Percentiles rank a stretch among this genome's conserved stretches.
Conservation (phyloP, 768 basidiomycete species). For the Basidioascus undulatus region DNA sequence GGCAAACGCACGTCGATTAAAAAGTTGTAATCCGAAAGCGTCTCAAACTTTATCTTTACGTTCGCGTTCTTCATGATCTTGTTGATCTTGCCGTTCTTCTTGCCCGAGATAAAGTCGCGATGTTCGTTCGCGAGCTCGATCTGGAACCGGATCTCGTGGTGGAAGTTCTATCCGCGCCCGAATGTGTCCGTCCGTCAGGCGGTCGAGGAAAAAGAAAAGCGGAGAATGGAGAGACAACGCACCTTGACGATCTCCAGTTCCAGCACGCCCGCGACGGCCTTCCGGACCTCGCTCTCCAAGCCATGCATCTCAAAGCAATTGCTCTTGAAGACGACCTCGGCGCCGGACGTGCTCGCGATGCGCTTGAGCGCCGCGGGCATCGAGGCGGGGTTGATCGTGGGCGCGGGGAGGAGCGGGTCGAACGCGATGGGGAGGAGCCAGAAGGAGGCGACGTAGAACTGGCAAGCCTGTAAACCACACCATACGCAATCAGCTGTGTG, state of each 20-base stretch:
- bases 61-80: constrained; percentile 96
- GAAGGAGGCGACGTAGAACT: constrained; percentile 89
- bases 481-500: too few relatives aligned
- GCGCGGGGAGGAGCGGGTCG: constrained; percentile 61
- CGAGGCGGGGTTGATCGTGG: constrained; percentile 50
- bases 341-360: constrained; percentile 63
- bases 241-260: constrained; percentile 85
- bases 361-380: constrained; percentile 66
- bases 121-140: constrained; percentile 95
- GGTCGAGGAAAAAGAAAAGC: background rate
- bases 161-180: constrained; percentile 37
- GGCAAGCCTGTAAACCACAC: constrained; percentile 40
- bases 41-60: constrained; percentile 97
- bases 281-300: constrained; percentile 67
- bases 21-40: constrained; percentile 43
- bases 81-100: constrained; percentile 99
- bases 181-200: background rate
- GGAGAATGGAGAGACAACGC: constrained; percentile 6
- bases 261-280: constrained; percentile 60
- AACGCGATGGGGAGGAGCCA: constrained; percentile 87
- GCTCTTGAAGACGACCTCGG: constrained; percentile 86
- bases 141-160: constrained; percentile 94
- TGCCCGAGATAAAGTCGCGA: constrained; percentile 92
- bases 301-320: constrained; percentile 97
- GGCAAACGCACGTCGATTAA: constrained; percentile 7